Conservation (phyloP, 2,329 filamentous ascomycete genomes). For the Paecilomyces niveus region DNA sequence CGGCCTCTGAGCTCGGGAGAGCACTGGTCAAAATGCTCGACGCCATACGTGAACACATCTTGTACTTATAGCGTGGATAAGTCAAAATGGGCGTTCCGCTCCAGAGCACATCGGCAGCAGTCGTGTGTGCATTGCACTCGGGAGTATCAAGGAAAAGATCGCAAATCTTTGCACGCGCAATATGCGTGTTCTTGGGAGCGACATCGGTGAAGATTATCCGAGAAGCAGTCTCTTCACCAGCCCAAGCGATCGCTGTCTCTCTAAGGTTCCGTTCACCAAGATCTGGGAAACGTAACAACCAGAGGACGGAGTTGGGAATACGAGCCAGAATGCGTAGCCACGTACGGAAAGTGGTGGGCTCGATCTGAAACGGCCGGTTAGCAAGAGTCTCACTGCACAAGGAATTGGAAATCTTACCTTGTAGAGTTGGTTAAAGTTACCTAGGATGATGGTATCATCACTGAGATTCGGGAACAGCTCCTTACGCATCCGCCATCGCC, state of each 20-base stretch:
- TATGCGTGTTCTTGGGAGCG: constrained; percentile 89
- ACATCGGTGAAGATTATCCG: constrained; percentile 95
- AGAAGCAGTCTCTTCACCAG: constrained; percentile 72
- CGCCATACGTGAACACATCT: constrained; percentile 98
- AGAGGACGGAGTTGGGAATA: constrained; percentile 82
- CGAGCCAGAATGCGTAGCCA: constrained; percentile 87
- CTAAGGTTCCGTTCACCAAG: constrained; percentile 80
- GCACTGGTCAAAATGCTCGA: constrained; percentile 89
- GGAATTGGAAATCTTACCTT: constrained; percentile 57
- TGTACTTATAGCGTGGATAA: constrained; percentile 84
- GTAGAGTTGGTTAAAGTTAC: constrained; percentile 98
- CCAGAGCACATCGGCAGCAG: constrained; percentile 93
- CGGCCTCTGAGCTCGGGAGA: constrained; percentile 64
- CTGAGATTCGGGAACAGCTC: constrained; percentile 77
- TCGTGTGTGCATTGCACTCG: constrained; percentile 97
- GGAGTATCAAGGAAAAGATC: constrained; percentile 96
- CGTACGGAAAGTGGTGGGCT: constrained; percentile 89
- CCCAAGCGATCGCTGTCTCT: constrained; percentile 75
- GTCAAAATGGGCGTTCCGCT: constrained; percentile 90
- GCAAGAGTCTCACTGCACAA: not conserved
- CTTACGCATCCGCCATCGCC: constrained; percentile 88
- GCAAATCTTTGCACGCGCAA: constrained; percentile 81
- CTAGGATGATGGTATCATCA: constrained; percentile 82
- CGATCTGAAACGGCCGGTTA: constrained; percentile 58
- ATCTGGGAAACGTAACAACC: constrained; percentile 95